These are phyloP conservation scores for Amylocystis lapponica DNA, from an alignment of 768 basidiomycete species.

Conservation along the genomic window DNA sequence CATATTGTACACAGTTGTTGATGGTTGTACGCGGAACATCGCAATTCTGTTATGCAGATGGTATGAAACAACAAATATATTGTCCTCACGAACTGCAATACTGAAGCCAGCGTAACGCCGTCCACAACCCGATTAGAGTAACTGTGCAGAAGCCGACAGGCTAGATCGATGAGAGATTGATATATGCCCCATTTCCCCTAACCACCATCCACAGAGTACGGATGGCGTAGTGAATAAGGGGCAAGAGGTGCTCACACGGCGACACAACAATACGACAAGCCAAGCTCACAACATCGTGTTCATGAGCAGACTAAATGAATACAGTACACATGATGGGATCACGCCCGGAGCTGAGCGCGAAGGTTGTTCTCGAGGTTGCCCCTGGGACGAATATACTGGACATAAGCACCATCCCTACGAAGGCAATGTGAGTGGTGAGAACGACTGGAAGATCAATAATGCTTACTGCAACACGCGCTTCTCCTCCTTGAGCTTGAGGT, in stretches of 20 bases:
- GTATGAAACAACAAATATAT: no score
- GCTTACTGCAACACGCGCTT: conserved; percentile 87
- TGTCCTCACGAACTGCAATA: no score
- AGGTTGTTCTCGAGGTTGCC: conserved; percentile 84
- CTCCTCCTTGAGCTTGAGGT: conserved; percentile 81
- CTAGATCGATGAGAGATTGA: conserved; percentile 27
- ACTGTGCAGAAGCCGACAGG: no score
- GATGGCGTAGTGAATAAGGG: conserved; percentile 76
- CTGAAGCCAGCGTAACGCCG: no score
- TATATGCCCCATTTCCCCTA: conserved; percentile 86
- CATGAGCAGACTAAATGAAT: conserved; percentile 9
- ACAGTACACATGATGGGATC: conserved; percentile 28
- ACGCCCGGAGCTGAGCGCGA: conserved; percentile 75
- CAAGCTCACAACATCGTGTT: conserved; percentile 15
- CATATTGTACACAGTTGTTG: not conserved
- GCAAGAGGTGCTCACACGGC: conserved; percentile 21
- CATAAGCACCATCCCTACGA: conserved; percentile 86
- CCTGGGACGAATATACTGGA: conserved; percentile 88
- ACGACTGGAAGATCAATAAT: not conserved
- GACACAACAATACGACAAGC: conserved; percentile 4
- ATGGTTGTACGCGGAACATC: not conserved
- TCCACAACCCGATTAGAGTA: no score
- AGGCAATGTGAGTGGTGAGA: conserved; percentile 6
- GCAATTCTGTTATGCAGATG: no score
- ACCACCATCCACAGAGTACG: conserved; percentile 48